These are phyloP conservation scores for Schizophyllum amplum DNA, from an alignment of 1,284 basidiomycete genomes.

Conservation along the genomic window DNA sequence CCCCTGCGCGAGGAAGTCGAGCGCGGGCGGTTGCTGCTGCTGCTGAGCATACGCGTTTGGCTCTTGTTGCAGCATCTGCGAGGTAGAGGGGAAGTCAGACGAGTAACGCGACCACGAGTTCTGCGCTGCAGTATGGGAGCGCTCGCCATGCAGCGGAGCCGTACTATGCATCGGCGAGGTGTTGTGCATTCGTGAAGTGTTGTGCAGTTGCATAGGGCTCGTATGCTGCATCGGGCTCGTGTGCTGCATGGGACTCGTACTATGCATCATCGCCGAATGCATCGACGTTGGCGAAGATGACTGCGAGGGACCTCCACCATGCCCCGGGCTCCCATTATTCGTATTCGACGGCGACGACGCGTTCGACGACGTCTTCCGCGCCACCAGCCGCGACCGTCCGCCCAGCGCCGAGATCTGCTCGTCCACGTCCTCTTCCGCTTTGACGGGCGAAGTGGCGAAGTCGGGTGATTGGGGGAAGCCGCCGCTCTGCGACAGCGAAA, in stretches of 20 bases:
- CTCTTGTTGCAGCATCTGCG: conserved; percentile 12
- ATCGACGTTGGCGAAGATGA: conserved; percentile 18
- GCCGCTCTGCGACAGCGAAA: too few relatives aligned
- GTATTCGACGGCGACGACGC: conserved; percentile 35
- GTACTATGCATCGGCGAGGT: too few relatives aligned
- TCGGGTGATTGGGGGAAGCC: conserved; percentile 9
- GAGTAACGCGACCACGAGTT: too few relatives aligned
- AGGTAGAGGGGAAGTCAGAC: too few relatives aligned
- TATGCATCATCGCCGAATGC: conserved; percentile 14
- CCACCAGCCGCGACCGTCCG: conserved; percentile 52
- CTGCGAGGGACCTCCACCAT: too few relatives aligned
- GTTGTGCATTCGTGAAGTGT: too few relatives aligned
- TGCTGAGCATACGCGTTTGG: conserved; percentile 28
- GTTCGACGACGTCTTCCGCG: conserved; percentile 36
- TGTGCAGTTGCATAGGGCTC: too few relatives aligned
- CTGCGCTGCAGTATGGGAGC: background rate
- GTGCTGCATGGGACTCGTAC: conserved; percentile 17
- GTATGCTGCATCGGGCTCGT: conserved; percentile 9
- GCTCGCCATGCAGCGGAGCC: conserved; percentile 15
- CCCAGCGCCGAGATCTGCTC: conserved; percentile 46
- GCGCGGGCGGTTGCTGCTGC: conserved; percentile 14
- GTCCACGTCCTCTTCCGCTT: conserved; percentile 40
- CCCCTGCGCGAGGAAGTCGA: conserved; percentile 13
- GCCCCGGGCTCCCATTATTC: too few relatives aligned
- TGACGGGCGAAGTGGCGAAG: conserved; percentile 28